Conservation (phyloP, 2,329 filamentous ascomycete genomes). For the Fusarium pininemorale region DNA sequence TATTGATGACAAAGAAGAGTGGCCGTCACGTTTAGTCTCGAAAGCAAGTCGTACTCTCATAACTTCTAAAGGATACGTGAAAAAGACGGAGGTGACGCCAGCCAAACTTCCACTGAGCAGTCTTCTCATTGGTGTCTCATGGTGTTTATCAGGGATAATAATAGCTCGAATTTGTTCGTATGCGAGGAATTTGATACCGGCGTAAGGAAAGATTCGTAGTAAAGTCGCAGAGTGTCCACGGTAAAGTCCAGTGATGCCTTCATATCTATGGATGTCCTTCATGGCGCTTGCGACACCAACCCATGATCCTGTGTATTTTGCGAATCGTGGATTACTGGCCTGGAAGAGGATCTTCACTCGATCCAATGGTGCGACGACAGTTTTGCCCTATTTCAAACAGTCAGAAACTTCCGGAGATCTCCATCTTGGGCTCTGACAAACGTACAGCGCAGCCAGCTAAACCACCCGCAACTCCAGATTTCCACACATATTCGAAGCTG, state of each 20-base stretch:
- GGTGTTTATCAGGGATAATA: conserved; percentile 74
- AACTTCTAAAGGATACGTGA: conserved; percentile 94
- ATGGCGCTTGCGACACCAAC: conserved; percentile 84
- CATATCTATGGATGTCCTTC: conserved; percentile 79
- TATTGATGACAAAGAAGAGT: conserved; percentile 77
- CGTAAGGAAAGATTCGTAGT: conserved; percentile 95
- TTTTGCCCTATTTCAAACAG: conserved; percentile 76
- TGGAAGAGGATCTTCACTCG: conserved; percentile 99
- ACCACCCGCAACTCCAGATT: conserved; percentile 87
- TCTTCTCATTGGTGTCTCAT: conserved; percentile 84
- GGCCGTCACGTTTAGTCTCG: conserved; percentile 81
- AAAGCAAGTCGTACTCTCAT: conserved; percentile 93
- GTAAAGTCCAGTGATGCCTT: conserved; percentile 82
- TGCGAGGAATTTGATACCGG: conserved; percentile 95
- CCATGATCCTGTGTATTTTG: conserved; percentile 92
- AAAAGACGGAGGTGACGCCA: conserved; percentile 91
- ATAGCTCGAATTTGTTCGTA: conserved; percentile 93
- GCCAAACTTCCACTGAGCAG: conserved; percentile 78
- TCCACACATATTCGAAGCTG: conserved; percentile 83
- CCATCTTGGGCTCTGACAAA: conserved; percentile 24
- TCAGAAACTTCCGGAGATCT: conserved; percentile 4
- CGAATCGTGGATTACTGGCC: conserved; percentile 90
- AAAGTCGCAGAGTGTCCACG: conserved; percentile 95
- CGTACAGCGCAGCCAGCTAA: conserved; percentile 90
- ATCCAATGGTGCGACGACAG: conserved; percentile 92